These are phyloP conservation scores for Calonectria hongkongensis DNA, from an alignment of 2,329 filamentous ascomycete species.

Conservation along the genomic window DNA sequence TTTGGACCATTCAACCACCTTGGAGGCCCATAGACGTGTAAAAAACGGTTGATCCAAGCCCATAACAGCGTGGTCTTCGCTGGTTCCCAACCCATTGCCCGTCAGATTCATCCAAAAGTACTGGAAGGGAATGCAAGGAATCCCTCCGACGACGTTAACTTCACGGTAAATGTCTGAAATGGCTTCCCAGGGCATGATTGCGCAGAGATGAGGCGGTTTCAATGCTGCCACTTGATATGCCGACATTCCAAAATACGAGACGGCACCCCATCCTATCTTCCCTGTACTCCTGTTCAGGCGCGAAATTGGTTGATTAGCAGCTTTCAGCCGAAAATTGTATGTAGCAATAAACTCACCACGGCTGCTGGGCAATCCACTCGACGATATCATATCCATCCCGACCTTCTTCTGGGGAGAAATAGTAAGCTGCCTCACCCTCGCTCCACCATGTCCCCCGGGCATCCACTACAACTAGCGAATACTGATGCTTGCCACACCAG, in stretches of 20 bases:
- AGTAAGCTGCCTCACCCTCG: conserved; percentile 13
- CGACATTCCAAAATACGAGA: conserved; percentile 22
- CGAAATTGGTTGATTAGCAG: neutral
- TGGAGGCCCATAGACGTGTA: conserved; percentile 12
- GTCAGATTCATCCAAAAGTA: conserved; percentile 41
- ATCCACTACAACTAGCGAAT: conserved; percentile 1
- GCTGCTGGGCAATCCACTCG: conserved; percentile 17
- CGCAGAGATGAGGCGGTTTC: conserved; percentile 20
- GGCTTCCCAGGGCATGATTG: conserved; percentile 19
- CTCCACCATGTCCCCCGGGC: conserved; percentile 19
- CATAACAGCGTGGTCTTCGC: conserved; percentile 34
- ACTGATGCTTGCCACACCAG: conserved; percentile 14
- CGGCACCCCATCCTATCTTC: conserved; percentile 15
- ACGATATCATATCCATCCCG: conserved; percentile 30
- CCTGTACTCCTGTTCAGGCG: conserved; percentile 4
- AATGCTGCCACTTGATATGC: conserved; percentile 14
- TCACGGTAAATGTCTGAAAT: conserved; percentile 16
- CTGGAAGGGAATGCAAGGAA: conserved; percentile 35
- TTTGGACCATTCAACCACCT: conserved; percentile 28
- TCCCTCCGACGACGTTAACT: conserved; percentile 29
- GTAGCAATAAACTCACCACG: neutral
- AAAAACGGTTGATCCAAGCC: conserved; percentile 26
- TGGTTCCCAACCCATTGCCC: conserved; percentile 25
- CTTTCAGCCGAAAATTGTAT: too few relatives aligned
- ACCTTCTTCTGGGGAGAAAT: conserved; percentile 18